These are phyloP conservation scores for Pichia sp. DNA, from an alignment of 1,139 yeast genomes.

Conservation along the genomic window DNA sequence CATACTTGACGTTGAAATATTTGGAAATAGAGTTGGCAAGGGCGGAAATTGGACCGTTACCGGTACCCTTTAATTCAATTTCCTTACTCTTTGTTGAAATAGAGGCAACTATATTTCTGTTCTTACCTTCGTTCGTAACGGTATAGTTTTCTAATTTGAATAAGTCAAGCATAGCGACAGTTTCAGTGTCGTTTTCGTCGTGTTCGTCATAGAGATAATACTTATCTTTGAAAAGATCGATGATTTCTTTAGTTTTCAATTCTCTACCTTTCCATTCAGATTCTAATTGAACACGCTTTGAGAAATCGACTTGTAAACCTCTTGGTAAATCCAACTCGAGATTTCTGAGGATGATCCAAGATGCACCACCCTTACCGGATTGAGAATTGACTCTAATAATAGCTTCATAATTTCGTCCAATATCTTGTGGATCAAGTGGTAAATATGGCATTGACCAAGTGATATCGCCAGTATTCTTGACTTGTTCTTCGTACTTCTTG, in stretches of 20 bases:
- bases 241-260: conserved; percentile 73
- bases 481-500: conserved; percentile 47
- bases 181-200: conserved; percentile 30
- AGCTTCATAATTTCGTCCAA: conserved; percentile 96
- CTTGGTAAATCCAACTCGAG: conserved; percentile 93
- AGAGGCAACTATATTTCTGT: conserved; percentile 50
- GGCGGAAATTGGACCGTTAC: conserved; percentile 96
- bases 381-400: conserved; percentile 97
- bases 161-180: conserved; percentile 26
- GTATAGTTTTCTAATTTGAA: conserved; percentile 52
- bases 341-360: conserved; percentile 90
- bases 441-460: conserved; percentile 90
- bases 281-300: conserved; percentile 73
- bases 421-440: conserved; percentile 95
- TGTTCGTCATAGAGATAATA: conserved; percentile 54
- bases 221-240: conserved; percentile 67
- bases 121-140: conserved; percentile 26
- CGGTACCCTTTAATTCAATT: conserved; percentile 58
- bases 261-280: conserved; percentile 90
- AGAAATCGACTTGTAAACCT: conserved; percentile 86
- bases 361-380: conserved; percentile 98
- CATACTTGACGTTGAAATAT: conserved; percentile 53
- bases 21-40: conserved; percentile 73
- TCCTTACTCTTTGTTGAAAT: conserved; percentile 36
- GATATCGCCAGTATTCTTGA: conserved; percentile 40